Evolutionary conservation across 2,329 filamentous ascomycete genomes (phyloP).

Genomic region (Aspergillus oerlinghausenensis): DNA sequence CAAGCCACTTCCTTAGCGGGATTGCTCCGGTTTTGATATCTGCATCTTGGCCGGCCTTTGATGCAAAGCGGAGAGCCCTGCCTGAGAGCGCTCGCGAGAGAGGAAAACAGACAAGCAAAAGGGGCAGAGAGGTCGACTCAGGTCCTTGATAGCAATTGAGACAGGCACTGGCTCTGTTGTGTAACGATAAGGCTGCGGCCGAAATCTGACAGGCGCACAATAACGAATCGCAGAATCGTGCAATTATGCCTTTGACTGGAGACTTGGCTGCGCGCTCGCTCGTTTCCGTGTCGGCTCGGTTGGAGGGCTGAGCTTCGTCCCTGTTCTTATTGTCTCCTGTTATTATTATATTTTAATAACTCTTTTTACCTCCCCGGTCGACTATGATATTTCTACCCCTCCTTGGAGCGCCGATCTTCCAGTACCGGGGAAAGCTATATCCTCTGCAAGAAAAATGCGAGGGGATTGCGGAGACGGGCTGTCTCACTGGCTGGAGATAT

Average conservation of each 20-base stretch:
- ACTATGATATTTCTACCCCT: conserved; percentile 20
- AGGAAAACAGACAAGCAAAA: conserved; percentile 18
- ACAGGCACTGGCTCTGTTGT: conserved; percentile 15
- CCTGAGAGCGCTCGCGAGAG: conserved; percentile 36
- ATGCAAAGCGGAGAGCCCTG: conserved; percentile 39
- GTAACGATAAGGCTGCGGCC: conserved; percentile 15
- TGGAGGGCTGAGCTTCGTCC: conserved; percentile 10
- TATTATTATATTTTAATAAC: conserved; percentile 16
- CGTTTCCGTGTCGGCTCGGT: conserved; percentile 1
- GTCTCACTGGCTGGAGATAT: conserved; percentile 24
- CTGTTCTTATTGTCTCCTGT: conserved; percentile 9
- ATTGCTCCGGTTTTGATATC: conserved; percentile 37
- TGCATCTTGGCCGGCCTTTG: conserved; percentile 41
- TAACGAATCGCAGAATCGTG: background rate
- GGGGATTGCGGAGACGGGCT: conserved; percentile 22
- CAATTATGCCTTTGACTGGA: conserved; percentile 8
- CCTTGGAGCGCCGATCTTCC: conserved; percentile 28
- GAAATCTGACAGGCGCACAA: background rate
- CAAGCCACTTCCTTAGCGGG: conserved; percentile 39
- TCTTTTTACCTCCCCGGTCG: conserved; percentile 15
- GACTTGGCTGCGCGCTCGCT: conserved; percentile 8
- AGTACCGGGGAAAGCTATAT: conserved; percentile 32
- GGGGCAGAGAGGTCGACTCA: conserved; percentile 4
- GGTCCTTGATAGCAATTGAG: conserved; percentile 22
- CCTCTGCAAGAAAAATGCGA: conserved; percentile 21